These are phyloP conservation scores for Orbilia brochopaga DNA, from an alignment of 2,329 filamentous ascomycete species.

Conservation along the genomic window DNA sequence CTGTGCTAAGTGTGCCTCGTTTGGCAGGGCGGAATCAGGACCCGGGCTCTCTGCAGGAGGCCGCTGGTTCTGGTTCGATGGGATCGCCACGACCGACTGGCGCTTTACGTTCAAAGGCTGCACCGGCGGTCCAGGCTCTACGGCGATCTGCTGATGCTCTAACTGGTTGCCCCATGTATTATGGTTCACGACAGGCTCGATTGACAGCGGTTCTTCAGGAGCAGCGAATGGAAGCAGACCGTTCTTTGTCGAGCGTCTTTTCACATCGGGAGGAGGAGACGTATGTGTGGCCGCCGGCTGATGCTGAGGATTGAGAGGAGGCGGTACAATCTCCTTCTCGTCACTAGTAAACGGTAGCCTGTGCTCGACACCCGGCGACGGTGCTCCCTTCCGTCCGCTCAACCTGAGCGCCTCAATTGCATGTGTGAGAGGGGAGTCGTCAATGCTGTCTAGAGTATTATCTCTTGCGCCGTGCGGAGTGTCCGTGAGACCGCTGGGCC, in stretches of 20 bases:
- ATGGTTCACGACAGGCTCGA: slow-evolving; percentile 17
- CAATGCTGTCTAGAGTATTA: slow-evolving; percentile 47
- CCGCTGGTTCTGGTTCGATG: slow-evolving; percentile 11
- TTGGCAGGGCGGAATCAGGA: slow-evolving; percentile 21
- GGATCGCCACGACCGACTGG: slow-evolving; percentile 13
- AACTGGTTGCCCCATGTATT: slow-evolving; percentile 22
- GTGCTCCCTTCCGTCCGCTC: slow-evolving; percentile 33
- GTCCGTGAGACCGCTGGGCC: slow-evolving; percentile 11
- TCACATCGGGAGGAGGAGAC: slow-evolving; percentile 11
- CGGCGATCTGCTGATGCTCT: slow-evolving; percentile 16
- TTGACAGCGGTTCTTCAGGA: slow-evolving; percentile 26
- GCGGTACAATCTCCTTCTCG: slow-evolving; percentile 21
- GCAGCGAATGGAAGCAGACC: slow-evolving; percentile 12
- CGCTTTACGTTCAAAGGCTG: slow-evolving; percentile 45
- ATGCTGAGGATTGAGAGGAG: slow-evolving; percentile 29
- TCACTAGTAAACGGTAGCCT: slow-evolving; percentile 45
- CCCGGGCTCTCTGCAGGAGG: neutral
- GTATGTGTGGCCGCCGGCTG: slow-evolving; percentile 15
- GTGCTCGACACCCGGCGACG: slow-evolving; percentile 40
- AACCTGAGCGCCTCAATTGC: slow-evolving; percentile 44
- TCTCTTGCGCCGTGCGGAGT: slow-evolving; percentile 24
- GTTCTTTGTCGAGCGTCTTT: slow-evolving; percentile 14
- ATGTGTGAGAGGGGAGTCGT: slow-evolving; percentile 36
- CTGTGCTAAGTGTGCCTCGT: slow-evolving; percentile 32
- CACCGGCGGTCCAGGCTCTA: slow-evolving; percentile 15